Evolutionary conservation across 805 yeast genomes (phyloP).

Genomic region (Candida takata): DNA sequence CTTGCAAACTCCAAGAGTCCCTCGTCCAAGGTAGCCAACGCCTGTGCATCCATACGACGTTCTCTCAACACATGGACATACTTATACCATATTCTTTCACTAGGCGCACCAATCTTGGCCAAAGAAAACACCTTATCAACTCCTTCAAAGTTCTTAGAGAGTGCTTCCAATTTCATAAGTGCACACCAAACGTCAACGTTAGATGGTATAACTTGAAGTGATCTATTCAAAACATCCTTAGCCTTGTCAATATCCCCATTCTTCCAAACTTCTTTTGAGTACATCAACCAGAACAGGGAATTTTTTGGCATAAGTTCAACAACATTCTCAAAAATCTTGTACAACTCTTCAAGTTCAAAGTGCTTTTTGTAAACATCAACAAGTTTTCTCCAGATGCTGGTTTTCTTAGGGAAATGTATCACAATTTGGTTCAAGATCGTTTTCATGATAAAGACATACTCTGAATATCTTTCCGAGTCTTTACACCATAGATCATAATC

Average conservation of each 20-base stretch:
- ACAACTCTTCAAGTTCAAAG: slow-evolving; percentile 27
- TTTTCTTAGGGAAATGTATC: slow-evolving; percentile 38
- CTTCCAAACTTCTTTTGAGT: slow-evolving; percentile 64
- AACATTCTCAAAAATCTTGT: slow-evolving; percentile 46
- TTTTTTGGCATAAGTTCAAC: slow-evolving; percentile 40
- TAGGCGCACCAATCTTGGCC: slow-evolving; percentile 30
- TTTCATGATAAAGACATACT: slow-evolving; percentile 23
- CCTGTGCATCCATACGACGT: slow-evolving; percentile 27
- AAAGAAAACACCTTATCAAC: slow-evolving; percentile 32
- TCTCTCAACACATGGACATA: slow-evolving; percentile 46
- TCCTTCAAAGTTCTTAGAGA: slow-evolving; percentile 28
- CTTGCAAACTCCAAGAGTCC: slow-evolving; percentile 46
- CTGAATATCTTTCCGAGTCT: slow-evolving; percentile 18
- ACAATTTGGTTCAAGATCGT: slow-evolving; percentile 42
- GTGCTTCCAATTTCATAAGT: slow-evolving; percentile 55
- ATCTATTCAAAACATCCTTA: slow-evolving; percentile 42
- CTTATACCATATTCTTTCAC: slow-evolving; percentile 56
- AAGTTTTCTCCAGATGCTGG: slow-evolving; percentile 43
- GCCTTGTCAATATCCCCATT: slow-evolving; percentile 45
- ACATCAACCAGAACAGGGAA: slow-evolving; percentile 55
- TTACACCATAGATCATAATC: slow-evolving; percentile 22
- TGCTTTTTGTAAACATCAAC: slow-evolving; percentile 29
- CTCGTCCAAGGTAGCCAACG: slow-evolving; percentile 34
- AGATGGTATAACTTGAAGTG: slow-evolving; percentile 35
- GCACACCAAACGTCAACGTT: slow-evolving; percentile 64